Conservation (phyloP, 805 yeast species). For the Ogataea trehaloabstinens region DNA sequence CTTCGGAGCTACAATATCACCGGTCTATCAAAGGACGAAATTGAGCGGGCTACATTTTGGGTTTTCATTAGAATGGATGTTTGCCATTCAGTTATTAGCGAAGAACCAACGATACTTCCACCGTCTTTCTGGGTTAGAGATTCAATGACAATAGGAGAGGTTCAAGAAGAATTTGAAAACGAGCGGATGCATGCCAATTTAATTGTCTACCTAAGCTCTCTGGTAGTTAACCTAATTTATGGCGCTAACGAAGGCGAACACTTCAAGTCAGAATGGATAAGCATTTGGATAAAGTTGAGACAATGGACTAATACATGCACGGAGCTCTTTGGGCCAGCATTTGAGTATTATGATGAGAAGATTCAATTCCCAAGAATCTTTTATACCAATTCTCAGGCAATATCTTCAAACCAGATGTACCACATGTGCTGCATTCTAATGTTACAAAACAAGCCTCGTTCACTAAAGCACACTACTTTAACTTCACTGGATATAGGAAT, state of each 20-base stretch:
- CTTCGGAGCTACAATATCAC: conserved; percentile 35
- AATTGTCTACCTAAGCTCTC: conserved; percentile 36
- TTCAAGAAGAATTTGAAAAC: conserved; percentile 22
- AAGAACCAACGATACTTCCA: conserved; percentile 35
- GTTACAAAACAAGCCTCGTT: conserved; percentile 40
- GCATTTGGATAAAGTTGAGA: conserved; percentile 35
- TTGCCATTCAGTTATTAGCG: conserved; percentile 39
- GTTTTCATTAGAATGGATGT: conserved; percentile 43
- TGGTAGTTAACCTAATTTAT: conserved; percentile 35
- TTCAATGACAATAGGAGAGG: conserved; percentile 23
- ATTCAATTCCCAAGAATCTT: conserved; percentile 38
- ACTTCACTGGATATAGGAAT: conserved; percentile 9
- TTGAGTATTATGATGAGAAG: conserved; percentile 27
- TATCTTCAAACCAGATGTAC: conserved; percentile 39
- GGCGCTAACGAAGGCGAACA: conserved; percentile 24
- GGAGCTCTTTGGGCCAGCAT: conserved; percentile 33
- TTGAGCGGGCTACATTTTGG: conserved; percentile 41
- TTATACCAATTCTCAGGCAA: conserved; percentile 40
- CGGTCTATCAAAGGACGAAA: conserved; percentile 32
- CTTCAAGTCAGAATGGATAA: conserved; percentile 36
- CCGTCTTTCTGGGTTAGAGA: conserved; percentile 35
- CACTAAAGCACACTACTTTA: conserved; percentile 24
- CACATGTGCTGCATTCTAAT: conserved; percentile 42
- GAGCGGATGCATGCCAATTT: conserved; percentile 38
- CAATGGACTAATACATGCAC: conserved; percentile 32